These are phyloP conservation scores for Lasiodiplodia sp. DNA, from an alignment of 2,329 filamentous ascomycete genomes.

Conservation along the genomic window DNA sequence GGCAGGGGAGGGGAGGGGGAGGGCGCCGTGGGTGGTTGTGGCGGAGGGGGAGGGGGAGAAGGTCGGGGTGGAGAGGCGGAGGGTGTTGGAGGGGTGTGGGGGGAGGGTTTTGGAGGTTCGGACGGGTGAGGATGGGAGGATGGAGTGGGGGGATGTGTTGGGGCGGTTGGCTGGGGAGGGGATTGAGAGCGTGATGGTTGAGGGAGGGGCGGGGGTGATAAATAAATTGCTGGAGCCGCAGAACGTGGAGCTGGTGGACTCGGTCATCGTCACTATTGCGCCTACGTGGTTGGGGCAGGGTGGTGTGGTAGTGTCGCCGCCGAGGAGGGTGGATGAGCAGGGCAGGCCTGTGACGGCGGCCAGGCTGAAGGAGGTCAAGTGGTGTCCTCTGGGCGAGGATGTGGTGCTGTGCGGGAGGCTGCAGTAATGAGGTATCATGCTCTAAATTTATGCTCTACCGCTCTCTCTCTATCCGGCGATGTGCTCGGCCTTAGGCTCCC, in stretches of 20 bases:
- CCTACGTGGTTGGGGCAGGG: slow-evolving; percentile 88
- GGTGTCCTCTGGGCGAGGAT: slow-evolving; percentile 82
- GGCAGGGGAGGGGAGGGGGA: slow-evolving; percentile 69
- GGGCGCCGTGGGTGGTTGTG: slow-evolving; percentile 74
- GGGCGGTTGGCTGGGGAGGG: slow-evolving; percentile 64
- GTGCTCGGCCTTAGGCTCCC: slow-evolving; percentile 54
- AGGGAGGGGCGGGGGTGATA: slow-evolving; percentile 84
- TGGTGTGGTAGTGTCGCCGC: slow-evolving; percentile 79
- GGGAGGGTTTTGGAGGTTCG: slow-evolving; percentile 40
- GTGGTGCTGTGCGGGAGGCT: slow-evolving; percentile 77
- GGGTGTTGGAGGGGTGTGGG: slow-evolving; percentile 39
- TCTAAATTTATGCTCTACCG: not conserved
- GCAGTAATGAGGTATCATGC: not conserved
- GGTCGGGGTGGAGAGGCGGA: slow-evolving; percentile 33
- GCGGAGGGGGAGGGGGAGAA: slow-evolving; percentile 39
- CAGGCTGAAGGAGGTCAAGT: slow-evolving; percentile 71
- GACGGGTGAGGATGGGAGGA: slow-evolving; percentile 45
- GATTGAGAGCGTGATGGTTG: slow-evolving; percentile 85
- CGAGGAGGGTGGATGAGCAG: slow-evolving; percentile 58
- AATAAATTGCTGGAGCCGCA: slow-evolving; percentile 75
- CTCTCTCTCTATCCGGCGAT: slow-evolving; percentile 49
- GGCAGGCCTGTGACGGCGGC: slow-evolving; percentile 65
- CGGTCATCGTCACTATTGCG: slow-evolving; percentile 86
- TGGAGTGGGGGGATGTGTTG: slow-evolving; percentile 71
- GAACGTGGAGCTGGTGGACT: slow-evolving; percentile 70